These are phyloP conservation scores for Metarhizium guizhouense DNA, from an alignment of 2,329 filamentous ascomycete species.

Conservation along the genomic window DNA sequence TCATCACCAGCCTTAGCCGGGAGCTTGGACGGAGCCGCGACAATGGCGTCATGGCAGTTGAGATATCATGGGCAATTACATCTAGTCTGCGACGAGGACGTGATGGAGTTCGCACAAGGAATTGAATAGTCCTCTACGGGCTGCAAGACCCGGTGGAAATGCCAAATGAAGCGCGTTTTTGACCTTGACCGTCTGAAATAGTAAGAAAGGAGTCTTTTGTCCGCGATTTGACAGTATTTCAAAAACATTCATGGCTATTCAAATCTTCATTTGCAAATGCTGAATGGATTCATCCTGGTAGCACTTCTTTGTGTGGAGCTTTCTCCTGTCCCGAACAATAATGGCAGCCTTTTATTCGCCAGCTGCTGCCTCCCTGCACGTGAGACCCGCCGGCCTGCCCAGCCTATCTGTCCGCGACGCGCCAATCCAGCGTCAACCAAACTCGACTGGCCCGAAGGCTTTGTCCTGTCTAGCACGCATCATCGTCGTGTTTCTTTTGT, in stretches of 20 bases:
- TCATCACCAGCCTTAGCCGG: constrained; percentile 16
- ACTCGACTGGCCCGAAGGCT: constrained; percentile 2
- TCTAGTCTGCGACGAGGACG: neutral
- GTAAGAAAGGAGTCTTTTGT: neutral
- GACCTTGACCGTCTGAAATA: neutral
- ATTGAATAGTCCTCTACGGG: neutral
- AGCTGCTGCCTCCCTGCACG: constrained; percentile 2
- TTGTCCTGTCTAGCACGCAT: constrained; percentile 4
- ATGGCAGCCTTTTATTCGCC: constrained; percentile 3
- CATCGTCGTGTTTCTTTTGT: constrained; percentile 1
- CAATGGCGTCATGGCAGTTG: constrained; percentile 16
- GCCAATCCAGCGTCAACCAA: constrained; percentile 4
- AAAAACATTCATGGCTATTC: neutral
- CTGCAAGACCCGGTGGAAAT: neutral
- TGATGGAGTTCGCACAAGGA: neutral
- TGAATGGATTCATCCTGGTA: constrained; percentile 2
- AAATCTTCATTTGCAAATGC: neutral
- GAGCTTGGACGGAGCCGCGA: constrained; percentile 18
- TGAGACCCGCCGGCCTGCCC: constrained; percentile 1
- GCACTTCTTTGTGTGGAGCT: constrained; percentile 4
- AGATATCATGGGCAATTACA: constrained; percentile 1
- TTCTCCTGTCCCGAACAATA: neutral
- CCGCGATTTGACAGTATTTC: neutral
- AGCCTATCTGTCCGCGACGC: constrained; percentile 8
- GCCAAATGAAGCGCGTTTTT: constrained; percentile 2